These are phyloP conservation scores for Cymbidium sinense DNA, from an alignment of 106 monocot genomes.

Conservation along the genomic window DNA sequence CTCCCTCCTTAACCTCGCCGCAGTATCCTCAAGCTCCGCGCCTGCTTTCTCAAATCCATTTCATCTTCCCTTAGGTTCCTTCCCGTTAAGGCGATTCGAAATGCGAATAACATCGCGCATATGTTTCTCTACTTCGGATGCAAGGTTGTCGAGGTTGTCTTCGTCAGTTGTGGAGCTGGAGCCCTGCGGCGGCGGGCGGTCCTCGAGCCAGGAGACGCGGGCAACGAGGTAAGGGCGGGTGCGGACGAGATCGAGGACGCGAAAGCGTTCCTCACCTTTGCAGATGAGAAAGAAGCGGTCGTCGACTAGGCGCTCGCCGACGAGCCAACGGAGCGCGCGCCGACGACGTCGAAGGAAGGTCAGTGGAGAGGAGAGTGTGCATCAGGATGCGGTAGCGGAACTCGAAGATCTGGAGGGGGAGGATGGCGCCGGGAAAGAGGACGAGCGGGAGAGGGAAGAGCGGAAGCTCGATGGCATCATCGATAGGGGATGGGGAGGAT, in stretches of 20 bases:
- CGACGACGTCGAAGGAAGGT: conserved; percentile 71
- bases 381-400: conserved; percentile 97
- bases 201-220: conserved; percentile 78
- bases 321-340: conserved; percentile 74
- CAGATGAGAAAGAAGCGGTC: conserved; percentile 95
- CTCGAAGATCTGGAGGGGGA: conserved; percentile 97
- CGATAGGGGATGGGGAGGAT: neutral
- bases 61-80: conserved; percentile 34
- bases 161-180: neutral
- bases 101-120: conserved; percentile 86
- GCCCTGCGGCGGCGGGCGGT: conserved; percentile 44
- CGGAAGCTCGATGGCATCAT: conserved; percentile 51
- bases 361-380: conserved; percentile 84
- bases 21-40: conserved; percentile 86
- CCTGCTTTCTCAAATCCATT: conserved; percentile 68
- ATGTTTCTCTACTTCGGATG: conserved; percentile 62
- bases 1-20: conserved; percentile 61
- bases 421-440: conserved; percentile 79
- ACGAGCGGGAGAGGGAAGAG: conserved; percentile 91
- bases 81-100: conserved; percentile 73
- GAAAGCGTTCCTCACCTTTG: conserved; percentile 95
- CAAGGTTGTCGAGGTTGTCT: conserved; percentile 45
- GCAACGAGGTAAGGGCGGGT: conserved; percentile 84
- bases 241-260: conserved; percentile 47
- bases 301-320: conserved; percentile 79